A percentile compares a stretch with the other conserved stretches of the same genome.
Evolutionary conservation across 495 filamentous ascomycete species (phyloP).

Genomic region (Talaromyces liani): DNA sequence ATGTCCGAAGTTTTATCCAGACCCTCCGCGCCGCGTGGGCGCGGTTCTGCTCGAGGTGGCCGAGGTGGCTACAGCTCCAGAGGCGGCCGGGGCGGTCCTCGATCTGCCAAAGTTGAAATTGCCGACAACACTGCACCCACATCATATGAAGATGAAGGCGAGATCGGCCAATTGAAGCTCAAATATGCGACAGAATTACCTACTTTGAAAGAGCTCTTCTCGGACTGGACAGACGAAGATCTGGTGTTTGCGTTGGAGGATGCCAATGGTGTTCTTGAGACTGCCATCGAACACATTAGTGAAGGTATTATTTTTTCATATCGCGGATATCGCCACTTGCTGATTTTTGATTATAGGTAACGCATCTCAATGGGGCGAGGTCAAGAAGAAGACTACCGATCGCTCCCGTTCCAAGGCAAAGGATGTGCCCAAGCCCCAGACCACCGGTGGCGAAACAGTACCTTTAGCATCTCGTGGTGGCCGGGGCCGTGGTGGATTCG

Average conservation of each 20-base stretch:
- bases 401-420: conserved; percentile 76
- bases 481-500: conserved; percentile 58
- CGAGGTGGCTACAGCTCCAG: conserved; percentile 72
- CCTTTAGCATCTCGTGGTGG: conserved; percentile 51
- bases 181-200: conserved; percentile 67
- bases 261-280: conserved; percentile 78
- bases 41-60: conserved; percentile 74
- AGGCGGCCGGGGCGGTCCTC: conserved; percentile 57
- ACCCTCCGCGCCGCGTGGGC: conserved; percentile 67
- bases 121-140: conserved; percentile 42
- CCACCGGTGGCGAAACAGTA: conserved; percentile 39
- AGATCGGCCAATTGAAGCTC: conserved; percentile 86
- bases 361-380: conserved; percentile 90
- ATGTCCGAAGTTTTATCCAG: conserved; percentile 95
- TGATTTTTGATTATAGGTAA: conserved; percentile 51
- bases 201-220: conserved; percentile 82
- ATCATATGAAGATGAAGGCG: conserved; percentile 74
- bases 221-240: conserved; percentile 87
- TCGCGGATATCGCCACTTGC: conserved; percentile 4
- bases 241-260: conserved; percentile 87
- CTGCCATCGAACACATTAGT: conserved; percentile 80
- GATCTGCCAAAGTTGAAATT: conserved; percentile 66
- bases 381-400: conserved; percentile 87
- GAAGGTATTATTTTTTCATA: conserved; percentile 55
- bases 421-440: conserved; percentile 45